Evolutionary conservation across 371 early-diverging fungal species (phyloP).

Genomic region (Mucor circinelloides): DNA sequence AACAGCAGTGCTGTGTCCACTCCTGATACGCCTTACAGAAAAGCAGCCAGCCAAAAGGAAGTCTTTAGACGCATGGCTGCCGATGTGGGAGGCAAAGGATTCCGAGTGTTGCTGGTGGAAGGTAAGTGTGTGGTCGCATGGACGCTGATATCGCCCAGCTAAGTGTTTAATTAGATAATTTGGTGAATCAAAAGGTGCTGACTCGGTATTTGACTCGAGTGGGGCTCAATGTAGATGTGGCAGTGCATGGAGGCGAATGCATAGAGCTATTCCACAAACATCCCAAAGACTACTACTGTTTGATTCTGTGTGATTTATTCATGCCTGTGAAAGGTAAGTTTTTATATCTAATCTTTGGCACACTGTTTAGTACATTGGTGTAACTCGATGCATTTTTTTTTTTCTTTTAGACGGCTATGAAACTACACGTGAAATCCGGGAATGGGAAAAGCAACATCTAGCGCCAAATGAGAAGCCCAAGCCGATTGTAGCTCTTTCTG

Average conservation of each 20-base stretch:
- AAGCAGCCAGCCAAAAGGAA: constrained; percentile 57
- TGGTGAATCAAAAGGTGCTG: constrained; percentile 66
- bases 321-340: constrained; percentile 70
- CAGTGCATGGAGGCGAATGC: constrained; percentile 59
- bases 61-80: constrained; percentile 57
- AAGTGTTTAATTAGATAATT: no score
- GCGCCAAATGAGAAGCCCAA: constrained; percentile 36
- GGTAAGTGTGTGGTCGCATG: no score
- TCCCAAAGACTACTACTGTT: constrained; percentile 49
- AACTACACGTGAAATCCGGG: constrained; percentile 60
- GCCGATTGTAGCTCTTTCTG: constrained; percentile 65
- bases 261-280: constrained; percentile 48
- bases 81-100: constrained; percentile 57
- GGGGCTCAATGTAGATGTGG: constrained; percentile 55
- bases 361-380: neutral
- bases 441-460: constrained; percentile 53
- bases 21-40: constrained; percentile 49
- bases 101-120: constrained; percentile 53
- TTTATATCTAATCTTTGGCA: neutral
- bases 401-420: constrained; percentile 64
- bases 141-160: no score
- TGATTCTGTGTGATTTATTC: constrained; percentile 64
- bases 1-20: constrained; percentile 20
- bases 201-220: constrained; percentile 54
- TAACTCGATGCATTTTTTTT: no score